These are phyloP conservation scores for Groenewaldozyma auringiensis DNA, from an alignment of 1,139 yeast species.

Conservation along the genomic window DNA sequence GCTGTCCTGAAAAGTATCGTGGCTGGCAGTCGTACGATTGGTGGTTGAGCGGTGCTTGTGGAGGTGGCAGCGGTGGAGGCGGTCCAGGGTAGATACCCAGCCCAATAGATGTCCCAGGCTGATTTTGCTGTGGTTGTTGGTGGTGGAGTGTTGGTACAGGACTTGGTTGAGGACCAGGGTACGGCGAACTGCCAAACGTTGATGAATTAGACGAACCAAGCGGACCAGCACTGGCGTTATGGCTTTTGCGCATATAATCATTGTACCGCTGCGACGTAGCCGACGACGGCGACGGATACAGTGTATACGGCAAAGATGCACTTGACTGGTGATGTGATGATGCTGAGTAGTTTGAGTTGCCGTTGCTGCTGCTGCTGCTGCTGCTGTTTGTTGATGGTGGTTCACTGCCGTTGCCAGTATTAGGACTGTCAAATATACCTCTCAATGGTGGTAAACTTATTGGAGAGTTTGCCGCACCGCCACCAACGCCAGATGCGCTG, in stretches of 20 bases:
- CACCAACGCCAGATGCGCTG: neutral
- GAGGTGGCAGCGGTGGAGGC: slow-evolving; percentile 10
- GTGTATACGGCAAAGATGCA: neutral
- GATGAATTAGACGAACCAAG: neutral
- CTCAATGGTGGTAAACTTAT: slow-evolving; percentile 3
- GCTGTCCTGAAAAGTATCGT: neutral
- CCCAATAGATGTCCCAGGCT: neutral
- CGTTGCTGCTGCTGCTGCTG: neutral
- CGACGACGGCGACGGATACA: neutral
- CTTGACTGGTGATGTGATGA: neutral
- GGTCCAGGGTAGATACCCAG: slow-evolving; percentile 7
- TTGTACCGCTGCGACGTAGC: neutral
- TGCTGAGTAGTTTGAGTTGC: neutral
- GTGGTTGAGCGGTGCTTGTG: slow-evolving; percentile 2
- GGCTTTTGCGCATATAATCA: neutral
- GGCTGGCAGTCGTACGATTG: neutral
- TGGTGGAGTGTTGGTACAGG: neutral
- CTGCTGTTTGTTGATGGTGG: too few species aligned
- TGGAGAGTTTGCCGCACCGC: slow-evolving; percentile 1
- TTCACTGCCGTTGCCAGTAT: neutral
- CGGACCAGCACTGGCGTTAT: neutral
- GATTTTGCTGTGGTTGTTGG: neutral
- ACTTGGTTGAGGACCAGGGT: neutral
- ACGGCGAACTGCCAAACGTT: neutral
- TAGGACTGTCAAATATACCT: slow-evolving; percentile 1